A percentile compares a stretch with the other conserved stretches of the same genome.
Evolutionary conservation across 805 yeast genomes (phyloP).

Genomic region (Saccharomycopsis fodiens): DNA sequence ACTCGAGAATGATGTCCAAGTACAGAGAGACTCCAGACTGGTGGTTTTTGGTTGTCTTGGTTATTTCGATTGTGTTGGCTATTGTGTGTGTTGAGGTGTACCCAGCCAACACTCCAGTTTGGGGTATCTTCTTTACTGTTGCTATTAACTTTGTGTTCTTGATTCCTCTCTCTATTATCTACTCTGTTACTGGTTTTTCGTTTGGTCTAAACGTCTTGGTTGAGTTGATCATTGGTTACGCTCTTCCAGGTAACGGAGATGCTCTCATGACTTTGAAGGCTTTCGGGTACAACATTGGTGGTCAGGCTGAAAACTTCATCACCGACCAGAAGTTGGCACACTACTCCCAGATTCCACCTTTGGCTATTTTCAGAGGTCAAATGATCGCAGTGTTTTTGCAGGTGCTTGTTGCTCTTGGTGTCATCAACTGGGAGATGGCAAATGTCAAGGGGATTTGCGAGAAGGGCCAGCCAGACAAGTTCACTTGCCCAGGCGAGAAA

Average conservation of each 20-base stretch:
- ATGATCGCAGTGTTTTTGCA: conserved; percentile 38
- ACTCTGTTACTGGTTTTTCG: no score
- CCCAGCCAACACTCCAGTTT: no score
- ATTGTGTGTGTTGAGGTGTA: conserved; percentile 39
- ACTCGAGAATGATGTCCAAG: conserved; percentile 45
- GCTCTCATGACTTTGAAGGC: no score
- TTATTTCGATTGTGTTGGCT: conserved; percentile 38
- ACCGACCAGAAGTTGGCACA: no score
- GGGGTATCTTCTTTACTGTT: conserved; percentile 43
- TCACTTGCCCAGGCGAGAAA: conserved; percentile 39
- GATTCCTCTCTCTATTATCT: no score
- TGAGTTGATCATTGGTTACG: no score
- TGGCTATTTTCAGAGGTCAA: no score
- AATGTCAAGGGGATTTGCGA: conserved; percentile 36
- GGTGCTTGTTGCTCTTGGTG: conserved; percentile 34
- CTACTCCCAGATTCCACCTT: no score
- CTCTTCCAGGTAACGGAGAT: no score
- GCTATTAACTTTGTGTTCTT: conserved; percentile 44
- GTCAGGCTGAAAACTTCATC: conserved; percentile 51
- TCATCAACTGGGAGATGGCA: conserved; percentile 34
- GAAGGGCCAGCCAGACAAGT: conserved; percentile 34
- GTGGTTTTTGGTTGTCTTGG: conserved; percentile 39
- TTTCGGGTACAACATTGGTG: conserved; percentile 46
- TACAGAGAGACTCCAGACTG: no score
- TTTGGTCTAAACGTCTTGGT: no score